A percentile compares a stretch with the other conserved stretches of the same genome.
Conservation (phyloP, 768 basidiomycete genomes). For the Hericium erinaceus region DNA sequence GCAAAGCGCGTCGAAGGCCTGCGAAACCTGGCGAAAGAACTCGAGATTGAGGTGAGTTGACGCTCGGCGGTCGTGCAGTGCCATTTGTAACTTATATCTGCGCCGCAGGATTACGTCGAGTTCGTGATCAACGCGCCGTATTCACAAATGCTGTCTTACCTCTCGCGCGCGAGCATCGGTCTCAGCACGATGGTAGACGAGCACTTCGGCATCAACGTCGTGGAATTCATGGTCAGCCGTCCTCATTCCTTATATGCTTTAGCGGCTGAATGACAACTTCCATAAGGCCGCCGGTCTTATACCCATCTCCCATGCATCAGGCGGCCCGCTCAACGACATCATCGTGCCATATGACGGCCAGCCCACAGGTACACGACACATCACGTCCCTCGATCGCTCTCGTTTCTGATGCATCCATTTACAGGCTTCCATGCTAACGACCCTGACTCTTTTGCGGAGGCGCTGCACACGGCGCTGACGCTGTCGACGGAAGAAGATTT, state of each 20-base stretch:
- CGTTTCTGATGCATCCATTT: neutral
- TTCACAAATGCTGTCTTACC: constrained; percentile 54
- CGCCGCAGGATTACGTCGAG: constrained; percentile 51
- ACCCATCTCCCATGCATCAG: constrained; percentile 87
- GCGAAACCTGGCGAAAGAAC: constrained; percentile 44
- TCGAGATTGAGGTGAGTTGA: constrained; percentile 52
- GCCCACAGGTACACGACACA: constrained; percentile 44
- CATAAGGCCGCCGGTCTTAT: constrained; percentile 86
- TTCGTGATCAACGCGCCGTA: constrained; percentile 84
- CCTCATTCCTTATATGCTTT: neutral
- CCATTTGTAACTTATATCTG: neutral
- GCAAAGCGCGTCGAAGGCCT: constrained; percentile 57
- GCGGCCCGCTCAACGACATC: constrained; percentile 87
- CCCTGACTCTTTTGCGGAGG: constrained; percentile 53
- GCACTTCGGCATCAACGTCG: constrained; percentile 96
- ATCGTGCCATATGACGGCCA: constrained; percentile 69
- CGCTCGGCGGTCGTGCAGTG: neutral
- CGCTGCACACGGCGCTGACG: constrained; percentile 53
- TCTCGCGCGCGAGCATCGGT: constrained; percentile 73
- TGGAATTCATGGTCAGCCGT: constrained; percentile 84
- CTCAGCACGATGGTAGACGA: constrained; percentile 97
- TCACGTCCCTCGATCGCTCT: neutral
- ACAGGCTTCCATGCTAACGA: constrained; percentile 74
- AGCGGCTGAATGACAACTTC: neutral
- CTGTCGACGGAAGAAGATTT: constrained; percentile 44